Percentiles rank a stretch among this genome's conserved stretches.
Evolutionary conservation across 129 eudicot genomes (phyloP).

Genomic region (Pulicaria dysenterica): DNA sequence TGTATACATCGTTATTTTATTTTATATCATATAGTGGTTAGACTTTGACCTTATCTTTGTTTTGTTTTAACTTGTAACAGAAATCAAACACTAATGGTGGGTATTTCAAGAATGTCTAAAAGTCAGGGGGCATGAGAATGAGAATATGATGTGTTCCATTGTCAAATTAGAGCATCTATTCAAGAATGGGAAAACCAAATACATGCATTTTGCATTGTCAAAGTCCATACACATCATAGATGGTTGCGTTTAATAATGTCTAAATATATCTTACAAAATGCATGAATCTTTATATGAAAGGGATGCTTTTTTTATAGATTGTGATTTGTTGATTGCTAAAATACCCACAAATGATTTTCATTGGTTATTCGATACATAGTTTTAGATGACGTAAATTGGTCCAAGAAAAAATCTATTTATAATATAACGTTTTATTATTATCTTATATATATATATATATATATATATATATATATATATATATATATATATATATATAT

Average conservation of each 20-base stretch:
- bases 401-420: too few species aligned
- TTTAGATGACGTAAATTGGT: too few species aligned
- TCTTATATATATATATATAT: too few species aligned
- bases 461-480: too few species aligned
- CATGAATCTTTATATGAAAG: conserved; percentile 10
- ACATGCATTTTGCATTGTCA: conserved; percentile 4
- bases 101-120: conserved; percentile 13
- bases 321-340: neutral
- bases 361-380: too few species aligned
- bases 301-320: neutral
- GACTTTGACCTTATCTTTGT: neutral
- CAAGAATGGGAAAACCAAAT: conserved; percentile 7
- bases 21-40: neutral
- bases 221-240: neutral
- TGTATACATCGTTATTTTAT: too few species aligned
- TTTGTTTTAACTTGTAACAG: neutral
- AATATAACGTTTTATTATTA: too few species aligned
- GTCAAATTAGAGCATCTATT: conserved; percentile 16
- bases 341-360: neutral
- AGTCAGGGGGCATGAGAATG: conserved; percentile 25
- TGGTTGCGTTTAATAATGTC: conserved; percentile 3
- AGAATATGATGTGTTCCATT: conserved; percentile 19
- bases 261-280: neutral
- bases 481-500: too few species aligned
- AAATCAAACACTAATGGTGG: conserved; percentile 11